A percentile compares a stretch with the other conserved stretches of the same genome.
phyloP scores from a whole-genome alignment of 2,329 filamentous ascomycete genomes.

The Neophaeococcomyces aloes region DNA sequence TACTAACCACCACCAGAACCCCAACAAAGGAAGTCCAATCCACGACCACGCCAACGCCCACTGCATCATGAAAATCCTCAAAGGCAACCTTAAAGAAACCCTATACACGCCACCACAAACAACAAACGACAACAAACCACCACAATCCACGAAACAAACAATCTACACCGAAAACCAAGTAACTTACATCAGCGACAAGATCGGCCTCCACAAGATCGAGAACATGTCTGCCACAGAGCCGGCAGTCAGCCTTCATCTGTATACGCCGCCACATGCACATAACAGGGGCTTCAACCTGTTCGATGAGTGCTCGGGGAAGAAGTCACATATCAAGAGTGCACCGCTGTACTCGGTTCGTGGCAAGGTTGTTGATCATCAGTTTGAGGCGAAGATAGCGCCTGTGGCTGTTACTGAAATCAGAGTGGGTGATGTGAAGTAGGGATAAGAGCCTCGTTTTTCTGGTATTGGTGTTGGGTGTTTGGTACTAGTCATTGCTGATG shows the following conservation, averaged over 20 bases:
- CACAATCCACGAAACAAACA: constrained; percentile 49
- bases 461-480: too few relatives aligned
- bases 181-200: constrained; percentile 79
- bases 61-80: constrained; percentile 83
- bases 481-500: too few relatives aligned
- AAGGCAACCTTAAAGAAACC: constrained; percentile 68
- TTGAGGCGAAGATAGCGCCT: not conserved
- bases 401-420: not conserved
- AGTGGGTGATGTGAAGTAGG: too few relatives aligned
- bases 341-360: constrained; percentile 5
- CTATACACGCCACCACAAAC: constrained; percentile 74
- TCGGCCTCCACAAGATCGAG: constrained; percentile 72
- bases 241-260: constrained; percentile 78
- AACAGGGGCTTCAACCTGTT: constrained; percentile 74
- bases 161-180: constrained; percentile 62
- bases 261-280: constrained; percentile 82
- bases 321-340: constrained; percentile 6
- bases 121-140: constrained; percentile 25
- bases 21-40: constrained; percentile 70
- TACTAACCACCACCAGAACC: constrained; percentile 51
- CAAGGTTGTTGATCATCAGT: not conserved
- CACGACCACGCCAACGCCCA: constrained; percentile 85
- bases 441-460: too few relatives aligned
- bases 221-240: constrained; percentile 59
- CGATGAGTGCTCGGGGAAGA: constrained; percentile 61